phyloP scores from a whole-genome alignment of 2,329 filamentous ascomycete genomes.

The Pseudomassariella vexata region DNA sequence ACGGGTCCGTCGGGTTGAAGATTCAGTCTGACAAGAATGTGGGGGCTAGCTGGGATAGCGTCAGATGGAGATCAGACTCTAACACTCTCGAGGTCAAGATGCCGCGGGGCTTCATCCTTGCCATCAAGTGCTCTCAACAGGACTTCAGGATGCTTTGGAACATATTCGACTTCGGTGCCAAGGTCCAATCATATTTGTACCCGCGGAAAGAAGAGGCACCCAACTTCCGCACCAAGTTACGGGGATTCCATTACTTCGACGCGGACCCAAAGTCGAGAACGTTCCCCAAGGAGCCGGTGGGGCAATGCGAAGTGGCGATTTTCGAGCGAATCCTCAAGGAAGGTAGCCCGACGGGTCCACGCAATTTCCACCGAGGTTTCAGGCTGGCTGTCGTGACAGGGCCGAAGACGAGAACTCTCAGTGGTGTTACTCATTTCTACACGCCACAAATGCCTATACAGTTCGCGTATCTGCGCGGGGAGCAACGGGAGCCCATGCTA shows the following conservation, averaged over 20 bases:
- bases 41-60: slow-evolving; percentile 74
- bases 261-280: slow-evolving; percentile 59
- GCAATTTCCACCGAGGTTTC: slow-evolving; percentile 72
- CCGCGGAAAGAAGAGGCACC: slow-evolving; percentile 64
- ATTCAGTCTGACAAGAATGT: slow-evolving; percentile 63
- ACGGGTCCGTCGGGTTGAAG: slow-evolving; percentile 66
- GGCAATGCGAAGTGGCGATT: slow-evolving; percentile 65
- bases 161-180: slow-evolving; percentile 79
- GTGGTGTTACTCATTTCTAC: slow-evolving; percentile 67
- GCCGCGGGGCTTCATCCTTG: slow-evolving; percentile 69
- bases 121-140: slow-evolving; percentile 64
- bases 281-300: slow-evolving; percentile 71
- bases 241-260: slow-evolving; percentile 77
- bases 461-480: slow-evolving; percentile 71
- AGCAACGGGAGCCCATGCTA: slow-evolving; percentile 63
- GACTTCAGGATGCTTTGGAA: slow-evolving; percentile 77
- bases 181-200: slow-evolving; percentile 66
- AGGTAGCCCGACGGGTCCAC: slow-evolving; percentile 65
- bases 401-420: slow-evolving; percentile 69
- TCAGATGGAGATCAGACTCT: slow-evolving; percentile 69
- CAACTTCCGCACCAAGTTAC: slow-evolving; percentile 63
- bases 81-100: slow-evolving; percentile 63
- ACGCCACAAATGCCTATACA: slow-evolving; percentile 62
- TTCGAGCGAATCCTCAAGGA: slow-evolving; percentile 68
- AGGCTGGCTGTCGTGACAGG: slow-evolving; percentile 74